Evolutionary conservation across 805 yeast genomes (phyloP).

Genomic region (Sugiyamaella chiloensis): DNA sequence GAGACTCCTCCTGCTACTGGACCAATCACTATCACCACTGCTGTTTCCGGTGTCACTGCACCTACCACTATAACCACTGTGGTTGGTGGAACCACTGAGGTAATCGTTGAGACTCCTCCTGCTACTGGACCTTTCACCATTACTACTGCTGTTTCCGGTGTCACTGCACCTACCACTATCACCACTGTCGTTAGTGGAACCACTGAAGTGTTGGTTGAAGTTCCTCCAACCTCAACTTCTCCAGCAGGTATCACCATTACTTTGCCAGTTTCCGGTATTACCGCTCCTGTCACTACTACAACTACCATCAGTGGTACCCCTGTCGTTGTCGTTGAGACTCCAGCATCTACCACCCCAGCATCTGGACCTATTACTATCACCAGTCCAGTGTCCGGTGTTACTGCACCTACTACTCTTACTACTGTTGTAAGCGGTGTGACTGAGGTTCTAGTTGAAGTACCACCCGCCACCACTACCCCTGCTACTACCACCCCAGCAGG

Average conservation of each 20-base stretch:
- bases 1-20: conserved; percentile 9
- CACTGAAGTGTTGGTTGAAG: not conserved
- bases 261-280: not conserved
- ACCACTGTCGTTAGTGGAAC: conserved; percentile 7
- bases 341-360: not conserved
- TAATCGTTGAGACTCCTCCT: conserved; percentile 1
- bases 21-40: not conserved
- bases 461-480: conserved; percentile 1
- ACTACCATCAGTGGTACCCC: conserved; percentile 2
- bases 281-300: conserved; percentile 7
- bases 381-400: conserved; percentile 2
- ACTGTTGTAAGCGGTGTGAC: conserved; percentile 5
- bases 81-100: conserved; percentile 1
- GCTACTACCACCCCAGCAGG: not conserved
- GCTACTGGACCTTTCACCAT: conserved; percentile 4
- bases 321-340: not conserved
- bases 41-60: not conserved
- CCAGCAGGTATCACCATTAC: not conserved
- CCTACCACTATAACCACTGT: not conserved
- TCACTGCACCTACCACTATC: conserved; percentile 11
- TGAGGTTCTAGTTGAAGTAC: conserved; percentile 4
- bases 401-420: conserved; percentile 7
- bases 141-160: conserved; percentile 8
- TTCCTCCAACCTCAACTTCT: not conserved
- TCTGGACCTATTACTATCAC: conserved; percentile 4